phyloP scores from a whole-genome alignment of 257 asterid genomes.

The Solanum dulcamara region DNA sequence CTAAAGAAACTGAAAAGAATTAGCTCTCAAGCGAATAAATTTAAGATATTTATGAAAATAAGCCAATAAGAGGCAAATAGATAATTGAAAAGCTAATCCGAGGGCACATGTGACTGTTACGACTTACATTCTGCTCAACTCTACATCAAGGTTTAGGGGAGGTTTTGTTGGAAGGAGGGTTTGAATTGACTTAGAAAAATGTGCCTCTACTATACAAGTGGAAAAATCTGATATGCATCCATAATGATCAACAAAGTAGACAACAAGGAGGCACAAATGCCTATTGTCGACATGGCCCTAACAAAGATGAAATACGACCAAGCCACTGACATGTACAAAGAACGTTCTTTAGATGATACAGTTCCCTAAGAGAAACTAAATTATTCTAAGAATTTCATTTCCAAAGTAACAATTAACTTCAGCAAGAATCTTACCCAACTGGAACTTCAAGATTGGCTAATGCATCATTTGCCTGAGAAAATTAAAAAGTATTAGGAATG shows the following conservation, averaged over 20 bases:
- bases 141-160: neutral
- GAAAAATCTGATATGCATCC: neutral
- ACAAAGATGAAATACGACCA: neutral
- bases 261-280: neutral
- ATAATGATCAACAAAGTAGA: neutral
- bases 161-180: neutral
- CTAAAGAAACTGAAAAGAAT: neutral
- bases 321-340: neutral
- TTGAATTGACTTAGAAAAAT: neutral
- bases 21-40: neutral
- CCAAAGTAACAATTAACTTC: neutral
- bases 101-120: neutral
- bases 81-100: neutral
- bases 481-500: neutral
- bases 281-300: neutral
- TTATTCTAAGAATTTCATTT: neutral
- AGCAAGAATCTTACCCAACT: constrained; percentile 47
- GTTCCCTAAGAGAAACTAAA: neutral
- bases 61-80: neutral
- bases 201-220: neutral
- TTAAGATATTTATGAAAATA: neutral
- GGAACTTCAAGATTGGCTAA: constrained; percentile 78
- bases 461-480: constrained; percentile 66
- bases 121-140: neutral
- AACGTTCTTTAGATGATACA: neutral